Conservation (phyloP, 495 filamentous ascomycete species). For the Paragyromitra xinjiangensis region DNA sequence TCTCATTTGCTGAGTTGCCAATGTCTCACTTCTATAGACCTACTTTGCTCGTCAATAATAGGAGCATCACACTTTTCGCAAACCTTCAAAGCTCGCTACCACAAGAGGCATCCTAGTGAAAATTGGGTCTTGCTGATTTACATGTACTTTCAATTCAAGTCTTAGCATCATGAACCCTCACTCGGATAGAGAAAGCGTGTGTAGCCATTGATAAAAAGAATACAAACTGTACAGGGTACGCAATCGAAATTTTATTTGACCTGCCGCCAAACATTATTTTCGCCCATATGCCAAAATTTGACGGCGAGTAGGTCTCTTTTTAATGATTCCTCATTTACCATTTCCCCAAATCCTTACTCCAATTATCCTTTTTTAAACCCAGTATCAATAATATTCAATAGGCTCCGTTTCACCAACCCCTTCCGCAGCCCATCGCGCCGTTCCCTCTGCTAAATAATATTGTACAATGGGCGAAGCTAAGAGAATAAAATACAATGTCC, state of each 20-base stretch:
- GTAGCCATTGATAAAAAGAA: background rate
- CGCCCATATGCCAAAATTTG: background rate
- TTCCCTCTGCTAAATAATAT: slow-evolving; percentile 33
- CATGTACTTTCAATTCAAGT: background rate
- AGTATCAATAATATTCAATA: slow-evolving; percentile 43
- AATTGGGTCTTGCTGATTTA: background rate
- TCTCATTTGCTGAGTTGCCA: background rate
- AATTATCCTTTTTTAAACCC: slow-evolving; percentile 24
- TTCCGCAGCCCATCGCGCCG: slow-evolving; percentile 6
- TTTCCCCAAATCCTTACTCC: background rate
- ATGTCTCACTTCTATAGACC: background rate
- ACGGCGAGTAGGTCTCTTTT: slow-evolving; percentile 12
- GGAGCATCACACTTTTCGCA: background rate
- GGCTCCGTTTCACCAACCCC: background rate
- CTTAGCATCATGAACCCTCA: slow-evolving; percentile 22
- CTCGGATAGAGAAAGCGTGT: slow-evolving; percentile 4
- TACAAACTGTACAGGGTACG: background rate
- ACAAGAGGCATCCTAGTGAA: background rate
- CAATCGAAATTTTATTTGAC: background rate
- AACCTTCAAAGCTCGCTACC: background rate
- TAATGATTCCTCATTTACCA: slow-evolving; percentile 16
- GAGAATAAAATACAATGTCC: slow-evolving; percentile 42
- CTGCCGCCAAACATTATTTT: background rate
- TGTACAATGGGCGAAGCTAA: slow-evolving; percentile 35
- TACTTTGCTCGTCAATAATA: background rate